Evolutionary conservation across 768 basidiomycete species (phyloP).

Genomic region (Dentipellis sp.): DNA sequence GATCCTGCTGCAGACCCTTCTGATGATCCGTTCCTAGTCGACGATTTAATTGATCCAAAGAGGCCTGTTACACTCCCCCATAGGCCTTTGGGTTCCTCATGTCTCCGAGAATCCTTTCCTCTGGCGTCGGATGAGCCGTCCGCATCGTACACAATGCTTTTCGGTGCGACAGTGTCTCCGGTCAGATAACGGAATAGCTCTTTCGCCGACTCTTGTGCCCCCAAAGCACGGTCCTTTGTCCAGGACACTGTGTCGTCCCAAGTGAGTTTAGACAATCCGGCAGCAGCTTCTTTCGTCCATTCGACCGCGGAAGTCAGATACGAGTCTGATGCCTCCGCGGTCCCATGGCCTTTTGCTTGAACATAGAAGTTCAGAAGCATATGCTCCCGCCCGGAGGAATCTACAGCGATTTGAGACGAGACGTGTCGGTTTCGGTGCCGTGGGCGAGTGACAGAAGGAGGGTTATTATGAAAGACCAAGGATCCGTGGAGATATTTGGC

Average conservation of each 20-base stretch:
- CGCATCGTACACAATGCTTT: slow-evolving; percentile 21
- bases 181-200: slow-evolving; percentile 64
- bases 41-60: slow-evolving; percentile 54
- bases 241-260: slow-evolving; percentile 44
- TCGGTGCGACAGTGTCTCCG: slow-evolving; percentile 43
- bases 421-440: slow-evolving; percentile 80
- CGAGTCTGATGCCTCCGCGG: slow-evolving; percentile 25
- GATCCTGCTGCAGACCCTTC: slow-evolving; percentile 21
- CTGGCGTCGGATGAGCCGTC: slow-evolving; percentile 19
- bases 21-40: slow-evolving; percentile 21
- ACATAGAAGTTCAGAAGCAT: slow-evolving; percentile 81
- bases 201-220: slow-evolving; percentile 34
- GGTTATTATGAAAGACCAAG: slow-evolving; percentile 72
- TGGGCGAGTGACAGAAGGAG: slow-evolving; percentile 65
- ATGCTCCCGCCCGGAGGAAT: slow-evolving; percentile 68
- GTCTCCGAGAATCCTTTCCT: slow-evolving; percentile 19
- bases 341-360: slow-evolving; percentile 45
- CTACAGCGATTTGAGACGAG: slow-evolving; percentile 66
- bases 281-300: slow-evolving; percentile 34
- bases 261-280: slow-evolving; percentile 40
- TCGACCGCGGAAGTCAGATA: slow-evolving; percentile 33
- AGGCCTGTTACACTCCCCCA: slow-evolving; percentile 55
- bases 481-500: slow-evolving; percentile 59
- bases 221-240: slow-evolving; percentile 32
- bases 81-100: slow-evolving; percentile 25